Evolutionary conservation across 78 protist species (phyloP).

Genomic region (Dictyostelium firmibasis): DNA sequence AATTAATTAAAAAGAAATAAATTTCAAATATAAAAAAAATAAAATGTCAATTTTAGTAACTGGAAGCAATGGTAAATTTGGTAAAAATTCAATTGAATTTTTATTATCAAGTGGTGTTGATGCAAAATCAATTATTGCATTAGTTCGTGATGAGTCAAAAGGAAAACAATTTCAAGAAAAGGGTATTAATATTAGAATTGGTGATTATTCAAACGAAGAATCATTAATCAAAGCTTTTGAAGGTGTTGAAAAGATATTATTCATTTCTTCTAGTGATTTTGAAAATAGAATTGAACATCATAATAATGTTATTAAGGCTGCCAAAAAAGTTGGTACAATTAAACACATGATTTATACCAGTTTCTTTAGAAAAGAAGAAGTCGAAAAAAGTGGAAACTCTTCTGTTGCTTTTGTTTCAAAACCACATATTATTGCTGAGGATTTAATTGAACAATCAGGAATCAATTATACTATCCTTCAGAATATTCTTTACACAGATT

Average conservation of each 20-base stretch:
- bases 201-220: slow-evolving; percentile 7
- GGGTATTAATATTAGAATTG: background rate
- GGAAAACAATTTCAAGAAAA: background rate
- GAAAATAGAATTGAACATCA: slow-evolving; percentile 4
- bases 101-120: background rate
- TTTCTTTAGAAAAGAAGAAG: slow-evolving; percentile 1
- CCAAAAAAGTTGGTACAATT: background rate
- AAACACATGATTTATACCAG: slow-evolving; percentile 25
- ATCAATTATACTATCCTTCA: background rate
- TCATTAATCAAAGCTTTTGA: background rate
- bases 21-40: too few relatives aligned
- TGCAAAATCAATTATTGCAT: background rate
- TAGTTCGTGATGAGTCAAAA: slow-evolving; percentile 7
- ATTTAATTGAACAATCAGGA: background rate
- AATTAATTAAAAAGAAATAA: too few relatives aligned
- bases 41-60: slow-evolving; percentile 33
- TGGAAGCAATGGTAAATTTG: slow-evolving; percentile 9
- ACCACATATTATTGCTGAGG: background rate
- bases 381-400: background rate
- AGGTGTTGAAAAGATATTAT: slow-evolving; percentile 20
- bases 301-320: slow-evolving; percentile 4
- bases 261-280: slow-evolving; percentile 14
- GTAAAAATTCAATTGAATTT: background rate
- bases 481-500: slow-evolving; percentile 17
- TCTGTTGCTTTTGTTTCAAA: background rate